Evolutionary conservation across 495 filamentous ascomycete species (phyloP), one percentile per base, ranked within the genome.

Genomic region (Penicillium silybi): DNA sequence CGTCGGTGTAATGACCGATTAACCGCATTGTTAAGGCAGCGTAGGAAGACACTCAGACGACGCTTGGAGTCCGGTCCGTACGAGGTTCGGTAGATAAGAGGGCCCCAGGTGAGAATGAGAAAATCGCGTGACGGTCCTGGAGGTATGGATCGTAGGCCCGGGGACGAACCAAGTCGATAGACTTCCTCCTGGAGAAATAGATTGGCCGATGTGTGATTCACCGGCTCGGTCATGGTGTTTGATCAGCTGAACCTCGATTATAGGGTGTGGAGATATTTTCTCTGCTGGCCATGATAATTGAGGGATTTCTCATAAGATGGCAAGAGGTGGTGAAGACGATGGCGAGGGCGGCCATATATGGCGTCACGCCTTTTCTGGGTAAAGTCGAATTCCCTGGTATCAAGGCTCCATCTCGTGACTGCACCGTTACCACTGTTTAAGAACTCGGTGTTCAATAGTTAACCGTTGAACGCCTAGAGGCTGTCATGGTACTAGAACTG

Each of bases 111-210:
- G 5, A 66, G 41, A 15, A 60, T 52, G 11, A 70, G 41, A 35
- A 67, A 70, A 11, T 67, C 67, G 7, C 64, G 62, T 26, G 58
- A 50, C 7, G 56, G 58, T 16, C 61, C 46, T 34, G 54, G 60
- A 6, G 64, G 64, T 9, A 65, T 41, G 1, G 56, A 64, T 35
- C 64, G 57, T 6, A 69, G 41, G 5, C 66, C 66, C 9, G 60
- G 62, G 15, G 53, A 53, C 15, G 58, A 40, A 9, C 60, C 66
- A 9, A 67, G 57, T 51, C 57, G 50, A 29, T 56, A 67, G 25
- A 69, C 63, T 53, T 69, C 64, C 39, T 59, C 48, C 45, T 65
- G 50, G 41, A 70, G 62, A 42, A 70, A 69, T 26, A 34, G 2
- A 18, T 34, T 37, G 34, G 60, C 60, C 2, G 60, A 22, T 1